Conservation (phyloP, 345 rosid genomes). For the Microthlaspi erraticum region DNA sequence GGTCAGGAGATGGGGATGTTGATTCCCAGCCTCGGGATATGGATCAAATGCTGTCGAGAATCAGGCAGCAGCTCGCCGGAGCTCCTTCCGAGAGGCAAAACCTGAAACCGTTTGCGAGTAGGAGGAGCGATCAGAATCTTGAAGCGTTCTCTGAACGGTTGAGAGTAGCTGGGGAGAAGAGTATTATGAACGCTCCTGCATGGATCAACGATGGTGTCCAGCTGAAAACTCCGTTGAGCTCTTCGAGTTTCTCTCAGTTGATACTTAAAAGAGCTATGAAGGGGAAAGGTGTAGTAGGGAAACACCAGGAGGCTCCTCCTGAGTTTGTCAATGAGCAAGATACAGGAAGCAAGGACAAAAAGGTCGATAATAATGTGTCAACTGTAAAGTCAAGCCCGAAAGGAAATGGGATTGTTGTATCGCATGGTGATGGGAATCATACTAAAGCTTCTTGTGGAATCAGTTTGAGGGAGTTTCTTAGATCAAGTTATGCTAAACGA, state of each 20-base stretch:
- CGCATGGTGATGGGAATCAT: slow-evolving; percentile 39
- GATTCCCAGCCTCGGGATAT: slow-evolving; percentile 47
- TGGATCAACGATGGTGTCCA: slow-evolving; percentile 37
- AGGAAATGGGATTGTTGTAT: slow-evolving; percentile 37
- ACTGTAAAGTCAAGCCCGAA: slow-evolving; percentile 41
- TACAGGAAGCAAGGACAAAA: slow-evolving; percentile 40
- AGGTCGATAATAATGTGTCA: slow-evolving; percentile 31
- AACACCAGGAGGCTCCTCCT: slow-evolving; percentile 37
- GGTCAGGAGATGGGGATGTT: slow-evolving; percentile 41
- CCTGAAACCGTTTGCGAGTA: slow-evolving; percentile 42
- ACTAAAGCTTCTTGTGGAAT: slow-evolving; percentile 47
- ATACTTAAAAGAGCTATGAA: slow-evolving; percentile 48
- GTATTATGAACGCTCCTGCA: slow-evolving; percentile 41
- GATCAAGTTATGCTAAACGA: slow-evolving; percentile 47
- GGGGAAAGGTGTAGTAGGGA: slow-evolving; percentile 55
- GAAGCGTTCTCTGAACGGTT: slow-evolving; percentile 46
- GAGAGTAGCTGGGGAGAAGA: slow-evolving; percentile 47
- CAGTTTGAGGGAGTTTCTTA: slow-evolving; percentile 68
- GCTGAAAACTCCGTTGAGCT: slow-evolving; percentile 40
- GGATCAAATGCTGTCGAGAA: slow-evolving; percentile 46
- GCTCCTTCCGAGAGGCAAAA: slow-evolving; percentile 46
- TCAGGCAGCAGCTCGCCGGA: slow-evolving; percentile 48
- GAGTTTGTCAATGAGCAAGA: slow-evolving; percentile 36
- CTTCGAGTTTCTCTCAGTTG: slow-evolving; percentile 51
- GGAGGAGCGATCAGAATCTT: slow-evolving; percentile 47